Evolutionary conservation across 805 yeast species (phyloP).

Genomic region (Metschnikowia kunwiensis): DNA sequence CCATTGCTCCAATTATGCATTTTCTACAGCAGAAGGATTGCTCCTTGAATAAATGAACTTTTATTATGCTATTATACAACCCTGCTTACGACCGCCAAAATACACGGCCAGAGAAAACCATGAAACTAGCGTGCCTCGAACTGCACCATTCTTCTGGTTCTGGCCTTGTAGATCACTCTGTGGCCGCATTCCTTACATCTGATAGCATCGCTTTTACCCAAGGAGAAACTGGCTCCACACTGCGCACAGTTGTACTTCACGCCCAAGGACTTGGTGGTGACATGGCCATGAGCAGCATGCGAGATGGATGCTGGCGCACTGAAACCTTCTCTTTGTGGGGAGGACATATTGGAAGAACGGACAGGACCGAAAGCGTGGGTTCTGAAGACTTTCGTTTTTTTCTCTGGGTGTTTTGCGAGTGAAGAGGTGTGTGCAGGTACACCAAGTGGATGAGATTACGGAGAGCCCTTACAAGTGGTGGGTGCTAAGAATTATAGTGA

Average conservation of each 20-base stretch:
- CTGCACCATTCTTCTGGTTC: slow-evolving; percentile 92
- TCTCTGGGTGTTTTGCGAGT: neutral
- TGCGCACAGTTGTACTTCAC: slow-evolving; percentile 94
- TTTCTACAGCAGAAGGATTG: too few relatives aligned
- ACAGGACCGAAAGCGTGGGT: neutral
- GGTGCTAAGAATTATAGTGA: too few relatives aligned
- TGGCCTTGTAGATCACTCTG: slow-evolving; percentile 93
- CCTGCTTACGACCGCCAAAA: slow-evolving; percentile 1
- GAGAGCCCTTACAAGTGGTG: too few relatives aligned
- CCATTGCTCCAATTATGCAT: too few relatives aligned
- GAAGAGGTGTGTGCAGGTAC: slow-evolving; percentile 6
- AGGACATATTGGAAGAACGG: slow-evolving; percentile 30
- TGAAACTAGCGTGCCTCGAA: slow-evolving; percentile 38
- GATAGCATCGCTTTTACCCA: slow-evolving; percentile 92
- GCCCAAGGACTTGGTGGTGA: slow-evolving; percentile 62
- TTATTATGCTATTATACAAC: slow-evolving; percentile 13
- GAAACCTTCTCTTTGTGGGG: slow-evolving; percentile 79
- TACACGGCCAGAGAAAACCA: too few relatives aligned
- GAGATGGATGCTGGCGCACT: slow-evolving; percentile 74
- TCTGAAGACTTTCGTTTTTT: neutral
- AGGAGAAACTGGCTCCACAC: slow-evolving; percentile 85
- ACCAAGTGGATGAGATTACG: too few relatives aligned
- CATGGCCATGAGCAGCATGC: slow-evolving; percentile 80
- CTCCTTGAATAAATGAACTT: slow-evolving; percentile 2
- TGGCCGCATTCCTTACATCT: slow-evolving; percentile 99